Evolutionary conservation across 352 stramenopile species (phyloP).

Genomic region (Pythium oligandrum): DNA sequence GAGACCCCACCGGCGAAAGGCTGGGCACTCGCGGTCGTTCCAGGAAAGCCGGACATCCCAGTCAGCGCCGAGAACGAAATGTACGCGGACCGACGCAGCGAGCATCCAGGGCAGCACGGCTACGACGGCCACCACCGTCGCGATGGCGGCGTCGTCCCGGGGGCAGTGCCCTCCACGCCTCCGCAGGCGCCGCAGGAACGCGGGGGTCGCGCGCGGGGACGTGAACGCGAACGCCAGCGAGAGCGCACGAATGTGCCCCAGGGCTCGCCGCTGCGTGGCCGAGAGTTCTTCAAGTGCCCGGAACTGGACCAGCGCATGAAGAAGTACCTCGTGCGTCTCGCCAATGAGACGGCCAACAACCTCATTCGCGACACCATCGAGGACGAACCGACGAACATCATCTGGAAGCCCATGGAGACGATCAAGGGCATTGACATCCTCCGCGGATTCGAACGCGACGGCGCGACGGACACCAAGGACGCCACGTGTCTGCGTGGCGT

Average conservation of each 20-base stretch:
- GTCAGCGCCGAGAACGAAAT: too few relatives aligned
- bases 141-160: too few relatives aligned
- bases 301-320: conserved; percentile 70
- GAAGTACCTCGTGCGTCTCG: conserved; percentile 71
- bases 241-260: too few relatives aligned
- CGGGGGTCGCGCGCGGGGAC: too few relatives aligned
- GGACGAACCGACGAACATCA: conserved; percentile 32
- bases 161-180: too few relatives aligned
- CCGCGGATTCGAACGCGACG: conserved; percentile 25
- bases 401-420: conserved; percentile 48
- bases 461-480: conserved; percentile 24
- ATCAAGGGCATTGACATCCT: conserved; percentile 56
- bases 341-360: conserved; percentile 79
- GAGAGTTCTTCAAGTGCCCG: conserved; percentile 51
- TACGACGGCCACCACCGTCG: too few relatives aligned
- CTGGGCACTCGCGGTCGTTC: too few relatives aligned
- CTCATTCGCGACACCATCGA: conserved; percentile 68
- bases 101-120: too few relatives aligned
- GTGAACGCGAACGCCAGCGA: neutral
- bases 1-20: too few relatives aligned
- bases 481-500: conserved; percentile 59
- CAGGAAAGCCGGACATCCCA: too few relatives aligned
- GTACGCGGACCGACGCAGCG: too few relatives aligned
- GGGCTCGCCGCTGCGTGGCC: conserved; percentile 14
- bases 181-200: too few relatives aligned